A percentile compares a stretch with the other conserved stretches of the same genome.
These are phyloP conservation scores for Corchorus capsularis DNA, from an alignment of 345 rosid genomes.

Conservation along the genomic window DNA sequence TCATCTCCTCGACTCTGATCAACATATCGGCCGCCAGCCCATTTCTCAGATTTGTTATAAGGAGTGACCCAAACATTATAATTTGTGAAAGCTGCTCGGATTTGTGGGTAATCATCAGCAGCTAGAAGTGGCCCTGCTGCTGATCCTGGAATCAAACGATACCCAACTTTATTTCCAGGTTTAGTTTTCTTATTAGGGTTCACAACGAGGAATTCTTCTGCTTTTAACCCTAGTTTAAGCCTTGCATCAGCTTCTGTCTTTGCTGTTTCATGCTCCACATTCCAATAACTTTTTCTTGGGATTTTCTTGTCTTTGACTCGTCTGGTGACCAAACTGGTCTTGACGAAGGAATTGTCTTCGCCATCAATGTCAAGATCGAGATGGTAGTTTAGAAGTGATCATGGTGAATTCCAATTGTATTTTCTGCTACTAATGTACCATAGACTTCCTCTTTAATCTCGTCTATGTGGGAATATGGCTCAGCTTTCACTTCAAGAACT, in stretches of 20 bases:
- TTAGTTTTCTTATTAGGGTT: conserved; percentile 51
- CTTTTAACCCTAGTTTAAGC: conserved; percentile 29
- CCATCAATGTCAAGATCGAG: conserved; percentile 65
- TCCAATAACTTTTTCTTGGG: conserved; percentile 64
- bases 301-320: conserved; percentile 16
- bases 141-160: conserved; percentile 43
- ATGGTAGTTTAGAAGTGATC: conserved; percentile 55
- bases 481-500: conserved; percentile 44
- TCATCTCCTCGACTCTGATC: conserved; percentile 57
- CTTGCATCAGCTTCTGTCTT: conserved; percentile 48
- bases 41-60: conserved; percentile 54
- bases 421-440: conserved; percentile 51
- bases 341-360: conserved; percentile 41
- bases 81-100: conserved; percentile 50
- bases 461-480: conserved; percentile 31
- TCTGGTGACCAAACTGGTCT: conserved; percentile 39
- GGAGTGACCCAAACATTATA: conserved; percentile 62
- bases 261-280: conserved; percentile 36
- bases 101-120: conserved; percentile 46
- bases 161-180: conserved; percentile 45
- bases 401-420: conserved; percentile 46
- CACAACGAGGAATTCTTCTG: conserved; percentile 37
- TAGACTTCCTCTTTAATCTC: conserved; percentile 44
- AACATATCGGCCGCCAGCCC: conserved; percentile 46
- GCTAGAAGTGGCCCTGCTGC: conserved; percentile 26